phyloP scores from a whole-genome alignment of 139 green algal genomes.

The Edaphochlamys debaryana region DNA sequence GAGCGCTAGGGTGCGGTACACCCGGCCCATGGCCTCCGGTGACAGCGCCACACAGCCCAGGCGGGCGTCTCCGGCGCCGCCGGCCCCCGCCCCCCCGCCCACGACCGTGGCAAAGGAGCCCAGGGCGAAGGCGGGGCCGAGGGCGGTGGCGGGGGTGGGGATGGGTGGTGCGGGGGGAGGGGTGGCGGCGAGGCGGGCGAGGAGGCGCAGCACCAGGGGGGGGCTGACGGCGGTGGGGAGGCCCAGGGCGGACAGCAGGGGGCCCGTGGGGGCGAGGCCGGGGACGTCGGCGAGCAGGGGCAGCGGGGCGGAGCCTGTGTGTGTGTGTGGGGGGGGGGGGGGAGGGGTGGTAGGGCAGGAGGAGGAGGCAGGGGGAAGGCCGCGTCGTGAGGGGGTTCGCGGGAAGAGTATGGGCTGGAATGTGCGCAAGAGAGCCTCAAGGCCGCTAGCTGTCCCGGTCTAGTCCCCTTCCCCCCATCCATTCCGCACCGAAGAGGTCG shows the following conservation, averaged over 20 bases:
- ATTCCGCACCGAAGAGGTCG: neutral
- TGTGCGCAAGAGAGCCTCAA: too few relatives aligned
- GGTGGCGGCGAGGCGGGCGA: neutral
- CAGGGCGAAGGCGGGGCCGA: too few relatives aligned
- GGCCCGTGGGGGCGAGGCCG: neutral
- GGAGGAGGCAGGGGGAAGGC: neutral
- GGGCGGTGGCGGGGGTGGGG: too few relatives aligned
- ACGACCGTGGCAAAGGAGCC: too few relatives aligned
- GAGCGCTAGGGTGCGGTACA: slow-evolving; percentile 4
- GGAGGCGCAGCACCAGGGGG: neutral
- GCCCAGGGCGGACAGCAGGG: neutral
- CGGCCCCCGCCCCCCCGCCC: too few relatives aligned
- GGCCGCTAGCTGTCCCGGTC: too few relatives aligned
- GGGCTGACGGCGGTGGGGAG: neutral
- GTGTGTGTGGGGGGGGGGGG: neutral
- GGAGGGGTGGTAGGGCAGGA: neutral
- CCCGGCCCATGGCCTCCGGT: neutral
- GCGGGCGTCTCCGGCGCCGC: too few relatives aligned
- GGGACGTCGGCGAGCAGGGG: neutral
- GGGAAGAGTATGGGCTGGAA: too few relatives aligned
- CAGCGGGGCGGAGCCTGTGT: neutral
- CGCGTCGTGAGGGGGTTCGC: too few relatives aligned
- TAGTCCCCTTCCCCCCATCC: too few relatives aligned
- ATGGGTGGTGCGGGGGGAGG: too few relatives aligned
- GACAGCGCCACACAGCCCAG: neutral